Percentiles rank a stretch among this genome's conserved stretches.
Conservation (phyloP, 225 moss, liverwort and hornwort genomes). For the Pleurozium schreberi region DNA sequence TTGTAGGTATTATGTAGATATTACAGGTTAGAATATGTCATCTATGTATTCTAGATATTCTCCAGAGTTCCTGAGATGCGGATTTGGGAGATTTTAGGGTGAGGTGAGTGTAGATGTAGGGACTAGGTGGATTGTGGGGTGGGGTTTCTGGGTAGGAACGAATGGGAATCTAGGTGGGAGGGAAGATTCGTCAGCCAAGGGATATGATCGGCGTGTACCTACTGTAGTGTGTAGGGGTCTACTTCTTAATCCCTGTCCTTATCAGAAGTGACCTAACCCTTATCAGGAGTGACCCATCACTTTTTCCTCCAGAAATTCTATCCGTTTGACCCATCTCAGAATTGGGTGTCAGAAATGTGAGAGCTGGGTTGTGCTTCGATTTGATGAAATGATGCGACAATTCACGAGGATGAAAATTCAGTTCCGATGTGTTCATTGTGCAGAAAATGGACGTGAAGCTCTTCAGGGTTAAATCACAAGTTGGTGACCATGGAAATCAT, state of each 20-base stretch:
- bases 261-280: neutral
- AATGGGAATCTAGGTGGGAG: neutral
- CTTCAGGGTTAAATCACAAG: too few relatives aligned
- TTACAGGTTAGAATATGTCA: too few relatives aligned
- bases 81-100: neutral
- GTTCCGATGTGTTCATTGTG: too few relatives aligned
- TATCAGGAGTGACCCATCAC: neutral
- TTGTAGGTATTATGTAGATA: neutral
- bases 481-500: too few relatives aligned
- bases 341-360: neutral
- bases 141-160: slow-evolving; percentile 3
- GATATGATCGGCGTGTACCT: slow-evolving; percentile 5
- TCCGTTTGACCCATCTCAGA: neutral
- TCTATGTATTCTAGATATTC: fast-evolving
- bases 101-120: neutral
- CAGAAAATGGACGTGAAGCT: too few relatives aligned
- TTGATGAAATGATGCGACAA: too few relatives aligned
- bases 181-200: slow-evolving; percentile 10
- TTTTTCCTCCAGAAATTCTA: neutral
- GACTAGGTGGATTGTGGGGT: fast-evolving
- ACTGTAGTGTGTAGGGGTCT: too few relatives aligned
- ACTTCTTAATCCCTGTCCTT: neutral
- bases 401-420: too few relatives aligned
- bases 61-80: fast-evolving
- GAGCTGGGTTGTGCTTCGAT: neutral